Base-by-base conservation (phyloP, 352 stramenopile genomes). In the Phytophthora ramorum region DNA sequence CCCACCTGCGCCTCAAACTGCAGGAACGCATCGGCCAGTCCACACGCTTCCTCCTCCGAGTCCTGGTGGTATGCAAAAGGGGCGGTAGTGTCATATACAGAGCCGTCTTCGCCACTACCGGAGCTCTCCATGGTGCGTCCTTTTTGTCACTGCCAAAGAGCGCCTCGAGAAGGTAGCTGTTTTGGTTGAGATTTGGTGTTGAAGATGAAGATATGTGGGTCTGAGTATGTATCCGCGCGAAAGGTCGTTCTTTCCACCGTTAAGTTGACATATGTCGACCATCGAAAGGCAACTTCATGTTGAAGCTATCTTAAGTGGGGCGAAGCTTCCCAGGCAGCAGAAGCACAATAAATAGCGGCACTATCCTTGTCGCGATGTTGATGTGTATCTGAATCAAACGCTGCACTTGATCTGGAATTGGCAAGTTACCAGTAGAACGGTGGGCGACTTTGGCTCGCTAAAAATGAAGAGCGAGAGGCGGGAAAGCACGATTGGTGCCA, bases 1-100 rank as follows among this genome's bases (percentile, higher is more conserved):
- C 24, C n/a, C n/a, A 87, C 81, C 54, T 69, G 68, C n/a, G 71
- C 63, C 58, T 81, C 77, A 67, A 90, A 90, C 58, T 76, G 71
- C 58, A 75, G 69, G 50, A 90, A 90, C 8, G 78, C 74, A 28
- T 86, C 74, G 7, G 83, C 66, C 37, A 90, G 41, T 10, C 61
- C 63, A 19, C 54, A 69, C 16, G 40, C 71, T 45, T 62, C 61
- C 17, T 68, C 70, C 8, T 66, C 66, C 20, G 56, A 64, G 53
- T 43, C 28, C 51, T 49, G 17, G 1, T 12, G 7, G n/a, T 54
- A 60, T 6, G 45, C 34, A 6, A 54, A 53, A 20, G 6, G 20
- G 24, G 26, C 20, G 10, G 17, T 1, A 32, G 70, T 34, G 10
- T 66, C 55, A 19, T 47, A 47, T 51, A 60, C 61, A 34, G 46